phyloP scores from a whole-genome alignment of 352 stramenopile genomes.

The Pythium dissimile region DNA sequence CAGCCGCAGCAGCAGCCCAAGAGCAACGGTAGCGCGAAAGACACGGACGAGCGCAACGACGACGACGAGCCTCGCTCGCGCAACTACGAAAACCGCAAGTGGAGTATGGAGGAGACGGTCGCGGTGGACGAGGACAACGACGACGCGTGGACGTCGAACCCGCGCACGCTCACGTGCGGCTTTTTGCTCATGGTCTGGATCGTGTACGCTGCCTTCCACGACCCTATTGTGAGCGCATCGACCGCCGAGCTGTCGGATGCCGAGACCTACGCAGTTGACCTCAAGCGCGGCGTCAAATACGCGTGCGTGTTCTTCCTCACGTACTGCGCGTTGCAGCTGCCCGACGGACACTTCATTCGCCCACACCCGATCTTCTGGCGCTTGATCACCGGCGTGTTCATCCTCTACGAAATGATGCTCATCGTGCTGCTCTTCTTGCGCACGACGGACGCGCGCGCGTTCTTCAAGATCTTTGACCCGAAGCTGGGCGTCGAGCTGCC shows the following conservation, averaged over 20 bases:
- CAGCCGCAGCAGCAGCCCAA: neutral
- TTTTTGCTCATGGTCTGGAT: slow-evolving; percentile 83
- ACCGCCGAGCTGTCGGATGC: slow-evolving; percentile 8
- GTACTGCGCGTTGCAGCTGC: slow-evolving; percentile 84
- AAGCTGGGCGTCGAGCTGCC: slow-evolving; percentile 70
- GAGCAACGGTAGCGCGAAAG: slow-evolving; percentile 1
- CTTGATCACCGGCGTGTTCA: slow-evolving; percentile 87
- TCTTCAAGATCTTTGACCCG: slow-evolving; percentile 84
- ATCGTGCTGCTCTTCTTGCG: slow-evolving; percentile 84
- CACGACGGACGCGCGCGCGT: slow-evolving; percentile 73
- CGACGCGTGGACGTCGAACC: slow-evolving; percentile 78
- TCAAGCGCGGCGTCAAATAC: slow-evolving; percentile 79
- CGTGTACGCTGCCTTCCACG: slow-evolving; percentile 81
- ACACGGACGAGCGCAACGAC: neutral
- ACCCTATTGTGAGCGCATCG: slow-evolving; percentile 28
- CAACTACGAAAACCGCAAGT: slow-evolving; percentile 84
- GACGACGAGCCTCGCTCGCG: slow-evolving; percentile 9
- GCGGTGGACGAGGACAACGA: slow-evolving; percentile 70
- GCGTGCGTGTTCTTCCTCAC: slow-evolving; percentile 81
- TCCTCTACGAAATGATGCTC: slow-evolving; percentile 91
- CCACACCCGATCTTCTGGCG: slow-evolving; percentile 91
- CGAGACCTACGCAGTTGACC: slow-evolving; percentile 30
- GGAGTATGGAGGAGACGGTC: slow-evolving; percentile 82
- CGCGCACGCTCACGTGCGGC: slow-evolving; percentile 75
- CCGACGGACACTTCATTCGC: slow-evolving; percentile 82